Conservation (phyloP, 305 asterid species). For the Fraxinus paxiana region DNA sequence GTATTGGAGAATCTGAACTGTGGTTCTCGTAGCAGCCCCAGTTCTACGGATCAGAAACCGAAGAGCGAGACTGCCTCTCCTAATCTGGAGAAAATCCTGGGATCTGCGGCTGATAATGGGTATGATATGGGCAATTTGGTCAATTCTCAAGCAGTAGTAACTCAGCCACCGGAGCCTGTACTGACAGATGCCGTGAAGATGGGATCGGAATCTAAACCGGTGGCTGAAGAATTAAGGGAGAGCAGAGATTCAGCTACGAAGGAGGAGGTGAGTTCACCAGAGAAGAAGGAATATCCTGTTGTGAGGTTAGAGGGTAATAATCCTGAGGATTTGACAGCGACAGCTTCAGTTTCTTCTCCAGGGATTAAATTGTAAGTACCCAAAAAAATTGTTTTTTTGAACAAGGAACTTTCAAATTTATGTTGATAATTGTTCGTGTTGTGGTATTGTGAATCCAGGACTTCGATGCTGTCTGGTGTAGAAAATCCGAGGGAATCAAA, state of each 20-base stretch:
- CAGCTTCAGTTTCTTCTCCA: conserved; percentile 35
- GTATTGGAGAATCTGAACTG: conserved; percentile 50
- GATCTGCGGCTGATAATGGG: conserved; percentile 47
- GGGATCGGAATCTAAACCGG: conserved; percentile 43
- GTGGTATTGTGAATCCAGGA: conserved; percentile 26
- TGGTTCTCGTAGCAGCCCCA: conserved; percentile 46
- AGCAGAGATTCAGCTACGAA: conserved; percentile 34
- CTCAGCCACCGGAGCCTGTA: conserved; percentile 22
- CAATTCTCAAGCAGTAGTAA: conserved; percentile 27
- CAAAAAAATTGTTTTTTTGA: neutral
- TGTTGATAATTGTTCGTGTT: conserved; percentile 1
- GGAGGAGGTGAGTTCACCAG: conserved; percentile 49
- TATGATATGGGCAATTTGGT: conserved; percentile 37
- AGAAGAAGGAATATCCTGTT: conserved; percentile 46
- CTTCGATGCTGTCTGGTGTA: conserved; percentile 21
- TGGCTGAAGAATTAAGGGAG: conserved; percentile 39
- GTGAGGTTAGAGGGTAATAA: conserved; percentile 39
- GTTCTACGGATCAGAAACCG: conserved; percentile 49
- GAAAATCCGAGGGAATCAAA: conserved; percentile 36
- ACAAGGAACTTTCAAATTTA: neutral
- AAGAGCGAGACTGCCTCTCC: conserved; percentile 57
- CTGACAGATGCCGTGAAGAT: conserved; percentile 28
- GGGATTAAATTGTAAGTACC: conserved; percentile 51
- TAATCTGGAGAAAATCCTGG: conserved; percentile 46
- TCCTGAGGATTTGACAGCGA: conserved; percentile 35